Percentiles rank a stretch among this genome's conserved stretches.
phyloP scores from a whole-genome alignment of 208 protist genomes.

The Acanthamoeba lenticulata region DNA sequence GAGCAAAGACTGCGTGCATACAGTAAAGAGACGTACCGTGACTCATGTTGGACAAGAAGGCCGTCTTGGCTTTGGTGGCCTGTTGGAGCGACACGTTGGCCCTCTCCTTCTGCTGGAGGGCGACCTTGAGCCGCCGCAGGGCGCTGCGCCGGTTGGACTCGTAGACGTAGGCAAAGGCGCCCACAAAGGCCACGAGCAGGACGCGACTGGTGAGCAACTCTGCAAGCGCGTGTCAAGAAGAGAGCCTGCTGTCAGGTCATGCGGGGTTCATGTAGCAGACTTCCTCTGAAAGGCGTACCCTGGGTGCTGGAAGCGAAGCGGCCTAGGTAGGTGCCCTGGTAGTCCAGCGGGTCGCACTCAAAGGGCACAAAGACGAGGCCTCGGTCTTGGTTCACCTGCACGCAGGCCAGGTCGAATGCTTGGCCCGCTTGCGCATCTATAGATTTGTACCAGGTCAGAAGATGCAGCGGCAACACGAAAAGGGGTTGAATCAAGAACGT shows the following conservation, averaged over 20 bases:
- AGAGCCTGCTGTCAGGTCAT: neutral
- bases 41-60: slow-evolving; percentile 42
- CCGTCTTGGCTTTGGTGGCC: slow-evolving; percentile 42
- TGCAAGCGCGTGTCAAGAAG: neutral
- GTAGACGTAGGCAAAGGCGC: neutral
- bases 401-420: neutral
- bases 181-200: neutral
- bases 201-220: neutral
- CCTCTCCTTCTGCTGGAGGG: slow-evolving; percentile 23
- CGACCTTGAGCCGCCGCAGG: neutral
- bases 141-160: neutral
- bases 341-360: neutral
- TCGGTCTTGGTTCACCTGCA: neutral
- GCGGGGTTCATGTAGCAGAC: neutral
- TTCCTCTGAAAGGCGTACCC: neutral
- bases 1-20: neutral
- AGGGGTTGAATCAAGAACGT: neutral
- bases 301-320: neutral
- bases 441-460: too few relatives aligned
- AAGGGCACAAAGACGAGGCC: neutral
- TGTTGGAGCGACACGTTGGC: neutral
- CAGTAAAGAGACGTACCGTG: neutral
- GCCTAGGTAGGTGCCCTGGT: neutral
- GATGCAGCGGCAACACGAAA: too few relatives aligned
- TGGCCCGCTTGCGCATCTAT: neutral